phyloP scores from a whole-genome alignment of 2,329 filamentous ascomycete genomes.

The Neopestalotiopsis clavispora region DNA sequence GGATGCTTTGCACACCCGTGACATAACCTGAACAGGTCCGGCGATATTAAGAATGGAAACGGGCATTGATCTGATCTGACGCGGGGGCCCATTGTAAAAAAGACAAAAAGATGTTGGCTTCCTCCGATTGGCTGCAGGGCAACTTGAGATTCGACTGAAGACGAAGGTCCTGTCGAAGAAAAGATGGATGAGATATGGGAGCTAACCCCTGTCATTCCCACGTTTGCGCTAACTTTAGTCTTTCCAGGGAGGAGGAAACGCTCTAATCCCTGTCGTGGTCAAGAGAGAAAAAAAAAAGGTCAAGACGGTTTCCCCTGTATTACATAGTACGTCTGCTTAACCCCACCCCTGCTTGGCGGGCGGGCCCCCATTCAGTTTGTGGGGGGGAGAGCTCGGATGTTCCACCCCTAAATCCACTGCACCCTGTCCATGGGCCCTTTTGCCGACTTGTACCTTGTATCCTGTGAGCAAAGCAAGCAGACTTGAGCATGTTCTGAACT shows the following conservation, averaged over 20 bases:
- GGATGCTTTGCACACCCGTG: neutral
- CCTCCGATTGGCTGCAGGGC: constrained; percentile 2
- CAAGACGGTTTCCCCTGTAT: neutral
- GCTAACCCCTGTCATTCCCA: constrained; percentile 10
- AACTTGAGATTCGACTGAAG: neutral
- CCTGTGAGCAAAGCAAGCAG: neutral
- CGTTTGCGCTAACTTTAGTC: constrained; percentile 15
- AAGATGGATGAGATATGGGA: constrained; percentile 3
- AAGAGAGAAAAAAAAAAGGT: too few relatives aligned
- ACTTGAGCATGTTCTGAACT: neutral
- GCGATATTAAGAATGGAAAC: neutral
- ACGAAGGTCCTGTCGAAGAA: neutral
- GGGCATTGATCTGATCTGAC: neutral
- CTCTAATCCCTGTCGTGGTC: constrained; percentile 1
- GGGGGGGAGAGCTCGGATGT: neutral
- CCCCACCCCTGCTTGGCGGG: neutral
- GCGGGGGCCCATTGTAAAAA: neutral
- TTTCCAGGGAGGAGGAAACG: neutral
- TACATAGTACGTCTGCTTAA: neutral
- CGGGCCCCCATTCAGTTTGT: neutral
- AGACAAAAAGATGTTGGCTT: neutral
- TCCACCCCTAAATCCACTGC: neutral
- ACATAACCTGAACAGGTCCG: neutral
- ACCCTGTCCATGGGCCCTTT: neutral
- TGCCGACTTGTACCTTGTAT: neutral